These are phyloP conservation scores for Trichoderma sp. DNA, from an alignment of 2,329 filamentous ascomycete species.

Conservation along the genomic window DNA sequence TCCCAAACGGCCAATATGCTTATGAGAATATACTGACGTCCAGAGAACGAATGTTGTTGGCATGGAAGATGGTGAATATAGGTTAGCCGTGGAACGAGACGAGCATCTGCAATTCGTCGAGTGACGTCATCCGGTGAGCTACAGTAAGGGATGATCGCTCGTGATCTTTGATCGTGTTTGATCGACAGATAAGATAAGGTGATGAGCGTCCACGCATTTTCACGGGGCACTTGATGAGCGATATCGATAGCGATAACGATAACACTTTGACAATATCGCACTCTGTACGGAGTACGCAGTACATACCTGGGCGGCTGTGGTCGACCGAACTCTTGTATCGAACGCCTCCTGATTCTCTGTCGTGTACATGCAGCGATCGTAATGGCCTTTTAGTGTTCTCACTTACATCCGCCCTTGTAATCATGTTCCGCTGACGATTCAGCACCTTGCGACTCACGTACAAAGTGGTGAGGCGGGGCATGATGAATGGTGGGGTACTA, in stretches of 20 bases:
- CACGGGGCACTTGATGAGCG: background rate
- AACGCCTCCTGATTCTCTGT: background rate
- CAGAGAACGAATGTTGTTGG: too few relatives aligned
- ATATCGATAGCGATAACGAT: background rate
- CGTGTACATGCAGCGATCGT: background rate
- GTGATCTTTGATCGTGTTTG: background rate
- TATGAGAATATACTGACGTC: too few relatives aligned
- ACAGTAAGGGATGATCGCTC: too few relatives aligned
- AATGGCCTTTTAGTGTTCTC: too few relatives aligned
- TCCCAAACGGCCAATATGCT: too few relatives aligned
- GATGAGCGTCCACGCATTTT: background rate
- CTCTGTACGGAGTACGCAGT: too few relatives aligned
- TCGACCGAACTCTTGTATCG: background rate
- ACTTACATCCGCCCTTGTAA: too few relatives aligned
- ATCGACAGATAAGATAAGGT: conserved; percentile 19
- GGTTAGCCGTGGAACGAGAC: too few relatives aligned
- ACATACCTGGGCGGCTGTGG: background rate
- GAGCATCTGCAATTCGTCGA: too few relatives aligned
- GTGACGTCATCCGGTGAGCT: too few relatives aligned
- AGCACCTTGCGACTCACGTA: background rate
- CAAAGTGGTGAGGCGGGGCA: conserved; percentile 10
- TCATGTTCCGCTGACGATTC: background rate
- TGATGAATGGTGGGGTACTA: background rate
- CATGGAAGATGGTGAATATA: too few relatives aligned
- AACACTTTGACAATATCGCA: background rate